phyloP scores from a whole-genome alignment of 2,329 filamentous ascomycete genomes.

The Pseudocercospora pini-densiflorae region DNA sequence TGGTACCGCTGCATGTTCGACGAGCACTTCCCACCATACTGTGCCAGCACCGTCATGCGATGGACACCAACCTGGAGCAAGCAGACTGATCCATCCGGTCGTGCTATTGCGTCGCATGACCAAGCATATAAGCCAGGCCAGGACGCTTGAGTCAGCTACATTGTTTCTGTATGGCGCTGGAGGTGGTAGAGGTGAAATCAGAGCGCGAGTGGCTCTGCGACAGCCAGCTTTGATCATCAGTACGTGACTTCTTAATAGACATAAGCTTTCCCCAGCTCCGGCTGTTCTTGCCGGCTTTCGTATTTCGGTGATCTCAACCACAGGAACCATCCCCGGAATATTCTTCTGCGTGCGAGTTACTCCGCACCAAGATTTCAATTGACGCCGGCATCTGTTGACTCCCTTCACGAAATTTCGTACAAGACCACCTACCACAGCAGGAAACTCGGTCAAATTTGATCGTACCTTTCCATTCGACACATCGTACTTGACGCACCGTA shows the following conservation, averaged over 20 bases:
- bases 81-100: conserved; percentile 92
- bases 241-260: not conserved
- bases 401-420: not conserved
- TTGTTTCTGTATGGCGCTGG: not conserved
- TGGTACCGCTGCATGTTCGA: conserved; percentile 99
- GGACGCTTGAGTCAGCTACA: not conserved
- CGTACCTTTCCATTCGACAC: not conserved
- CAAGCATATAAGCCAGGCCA: conserved; percentile 38
- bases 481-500: not conserved
- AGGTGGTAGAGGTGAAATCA: not conserved
- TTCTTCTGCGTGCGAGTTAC: not conserved
- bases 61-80: conserved; percentile 99
- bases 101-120: conserved; percentile 49
- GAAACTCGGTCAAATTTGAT: not conserved
- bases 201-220: not conserved
- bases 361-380: not conserved
- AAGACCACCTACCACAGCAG: not conserved
- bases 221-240: not conserved
- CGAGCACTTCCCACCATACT: conserved; percentile 93
- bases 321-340: not conserved
- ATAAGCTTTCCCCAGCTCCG: not conserved
- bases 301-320: not conserved
- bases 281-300: not conserved
- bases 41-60: conserved; percentile 89
- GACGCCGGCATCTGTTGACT: not conserved